These are phyloP conservation scores for Xylaria sp. DNA, from an alignment of 495 filamentous ascomycete genomes.

Conservation along the genomic window DNA sequence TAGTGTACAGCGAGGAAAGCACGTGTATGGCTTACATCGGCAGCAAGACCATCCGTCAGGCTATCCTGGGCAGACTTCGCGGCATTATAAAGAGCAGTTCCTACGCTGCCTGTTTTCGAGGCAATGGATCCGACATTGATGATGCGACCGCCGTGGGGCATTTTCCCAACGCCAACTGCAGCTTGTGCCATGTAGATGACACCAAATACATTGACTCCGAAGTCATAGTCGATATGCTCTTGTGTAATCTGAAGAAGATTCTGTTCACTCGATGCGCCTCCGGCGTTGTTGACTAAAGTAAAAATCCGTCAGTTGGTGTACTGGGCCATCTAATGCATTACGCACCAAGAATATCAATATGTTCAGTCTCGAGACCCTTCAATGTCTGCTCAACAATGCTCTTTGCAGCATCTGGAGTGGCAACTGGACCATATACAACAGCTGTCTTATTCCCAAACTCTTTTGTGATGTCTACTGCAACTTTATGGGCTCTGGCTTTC, in stretches of 20 bases:
- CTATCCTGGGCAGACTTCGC: slow-evolving; percentile 44
- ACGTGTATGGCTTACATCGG: slow-evolving; percentile 32
- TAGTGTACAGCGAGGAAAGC: background rate
- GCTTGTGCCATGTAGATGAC: slow-evolving; percentile 50
- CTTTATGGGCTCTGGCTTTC: slow-evolving; percentile 31
- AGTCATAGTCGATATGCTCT: slow-evolving; percentile 26
- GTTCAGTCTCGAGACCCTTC: slow-evolving; percentile 37
- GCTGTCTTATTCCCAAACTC: slow-evolving; percentile 36
- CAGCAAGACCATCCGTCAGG: slow-evolving; percentile 37
- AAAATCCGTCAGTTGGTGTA: slow-evolving; percentile 25
- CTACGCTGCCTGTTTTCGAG: slow-evolving; percentile 35
- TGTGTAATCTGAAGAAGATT: slow-evolving; percentile 17
- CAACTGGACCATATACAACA: slow-evolving; percentile 49
- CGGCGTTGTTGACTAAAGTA: slow-evolving; percentile 34
- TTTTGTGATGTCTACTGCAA: slow-evolving; percentile 34
- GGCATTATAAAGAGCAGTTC: slow-evolving; percentile 37
- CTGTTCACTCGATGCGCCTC: background rate
- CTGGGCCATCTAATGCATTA: background rate
- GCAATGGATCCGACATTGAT: slow-evolving; percentile 55
- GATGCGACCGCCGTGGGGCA: slow-evolving; percentile 52
- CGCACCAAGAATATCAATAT: slow-evolving; percentile 51
- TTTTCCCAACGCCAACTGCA: slow-evolving; percentile 43
- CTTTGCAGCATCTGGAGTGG: slow-evolving; percentile 36
- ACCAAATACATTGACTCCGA: slow-evolving; percentile 47
- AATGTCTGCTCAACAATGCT: slow-evolving; percentile 44